Conservation (phyloP, 2,329 filamentous ascomycete genomes). For the Thielaviopsis euricoi region DNA sequence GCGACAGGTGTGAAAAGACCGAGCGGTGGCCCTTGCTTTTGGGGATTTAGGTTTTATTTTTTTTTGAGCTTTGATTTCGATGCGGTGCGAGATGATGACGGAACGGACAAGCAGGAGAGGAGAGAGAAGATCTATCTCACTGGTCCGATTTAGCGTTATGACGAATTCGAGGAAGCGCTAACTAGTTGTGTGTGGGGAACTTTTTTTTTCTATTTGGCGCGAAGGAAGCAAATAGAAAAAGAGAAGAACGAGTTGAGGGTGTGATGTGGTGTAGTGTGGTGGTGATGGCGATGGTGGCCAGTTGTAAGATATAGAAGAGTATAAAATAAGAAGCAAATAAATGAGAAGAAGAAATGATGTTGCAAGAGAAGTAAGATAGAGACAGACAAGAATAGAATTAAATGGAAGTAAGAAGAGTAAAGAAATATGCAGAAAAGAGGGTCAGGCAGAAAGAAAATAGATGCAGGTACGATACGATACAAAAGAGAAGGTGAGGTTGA, state of each 20-base stretch:
- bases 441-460: too few species aligned
- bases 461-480: too few species aligned
- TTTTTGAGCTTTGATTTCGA: too few species aligned
- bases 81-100: background rate
- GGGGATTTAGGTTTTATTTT: too few species aligned
- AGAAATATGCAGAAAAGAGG: too few species aligned
- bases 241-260: background rate
- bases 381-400: background rate
- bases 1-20: background rate
- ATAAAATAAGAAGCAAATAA: background rate
- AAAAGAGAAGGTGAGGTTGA: too few species aligned
- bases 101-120: background rate
- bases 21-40: background rate
- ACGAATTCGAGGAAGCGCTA: too few species aligned
- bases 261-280: too few species aligned
- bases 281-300: background rate
- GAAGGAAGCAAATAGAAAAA: background rate
- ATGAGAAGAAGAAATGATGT: background rate
- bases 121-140: background rate
- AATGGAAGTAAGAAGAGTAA: too few species aligned
- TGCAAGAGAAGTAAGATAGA: slow-evolving; percentile 1
- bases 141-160: too few species aligned
- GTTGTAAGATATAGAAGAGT: background rate
- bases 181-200: too few species aligned
- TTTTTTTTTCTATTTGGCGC: too few species aligned